Base-by-base conservation (phyloP, 768 basidiomycete species). In the Clathrus columnatus region DNA sequence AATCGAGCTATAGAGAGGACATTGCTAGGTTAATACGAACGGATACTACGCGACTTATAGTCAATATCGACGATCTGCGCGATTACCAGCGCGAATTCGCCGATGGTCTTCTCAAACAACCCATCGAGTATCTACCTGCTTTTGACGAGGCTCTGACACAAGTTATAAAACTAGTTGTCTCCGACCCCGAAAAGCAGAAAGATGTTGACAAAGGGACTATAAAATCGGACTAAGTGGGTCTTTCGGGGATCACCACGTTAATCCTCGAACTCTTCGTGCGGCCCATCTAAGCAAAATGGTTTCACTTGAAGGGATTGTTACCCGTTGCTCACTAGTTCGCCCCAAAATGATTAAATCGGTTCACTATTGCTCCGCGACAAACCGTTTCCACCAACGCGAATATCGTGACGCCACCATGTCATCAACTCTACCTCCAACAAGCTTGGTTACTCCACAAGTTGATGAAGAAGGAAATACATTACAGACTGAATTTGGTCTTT, bases 291-390 rank as follows among this genome's bases (percentile, higher is more conserved):
- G 92, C 48, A 92, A 87, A 70, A 92, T 98, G 92, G 90, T 98
- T 65, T 93, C 89, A 29, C 69, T 99, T 29, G 96, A 99, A 73
- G 96, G 95, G 36, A 99, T 99, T 67, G 92, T 99, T 59, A 98
- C 95, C 3, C 82, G 96, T 56, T 99, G 96, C 69, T 97, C 94
- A 6, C 84, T 99, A 56, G 95, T 98, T 52, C 86, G 96, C 28
- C 96, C 96, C 16, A 99, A 99, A 73, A 95, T 99, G 91, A 79
- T 96, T 66, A 88, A 86, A 67, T 97, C 96, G 10, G 82, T 97
- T 46, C 96, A 99, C 66, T 99, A 87, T 71, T 95, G 92, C 66
- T 84, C 87, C n/a, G 83, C 84, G 54, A 95, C 92, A 17, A 74
- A 76, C 50, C 76, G 80, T 36, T 96, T 94, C 73, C 86, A 93